phyloP scores from a whole-genome alignment of 1,284 basidiomycete species.

The Puccinia horiana region DNA sequence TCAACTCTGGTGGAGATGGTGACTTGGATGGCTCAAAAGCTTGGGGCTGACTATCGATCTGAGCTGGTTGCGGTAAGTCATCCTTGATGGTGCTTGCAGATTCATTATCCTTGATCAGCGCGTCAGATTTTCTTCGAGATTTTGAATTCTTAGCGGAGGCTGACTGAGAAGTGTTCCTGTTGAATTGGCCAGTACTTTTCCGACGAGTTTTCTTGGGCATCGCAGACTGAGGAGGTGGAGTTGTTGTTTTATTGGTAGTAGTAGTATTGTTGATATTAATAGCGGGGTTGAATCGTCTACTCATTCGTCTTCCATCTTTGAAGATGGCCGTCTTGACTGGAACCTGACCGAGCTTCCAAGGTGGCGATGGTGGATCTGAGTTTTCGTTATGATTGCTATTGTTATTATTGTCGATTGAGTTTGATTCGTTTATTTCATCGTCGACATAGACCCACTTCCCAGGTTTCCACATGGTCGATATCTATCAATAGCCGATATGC shows the following conservation, averaged over 20 bases:
- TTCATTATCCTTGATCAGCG: background rate
- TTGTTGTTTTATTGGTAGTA: background rate
- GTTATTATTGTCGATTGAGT: background rate
- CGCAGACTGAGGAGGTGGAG: background rate
- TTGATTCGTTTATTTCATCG: constrained; percentile 35
- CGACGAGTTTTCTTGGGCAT: background rate
- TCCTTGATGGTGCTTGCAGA: background rate
- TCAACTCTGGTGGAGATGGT: background rate
- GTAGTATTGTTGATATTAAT: background rate
- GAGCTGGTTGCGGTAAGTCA: background rate
- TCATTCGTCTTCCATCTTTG: constrained; percentile 40
- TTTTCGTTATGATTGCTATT: background rate
- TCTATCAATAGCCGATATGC: background rate
- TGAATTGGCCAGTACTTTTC: constrained; percentile 6
- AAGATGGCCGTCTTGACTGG: constrained; percentile 43
- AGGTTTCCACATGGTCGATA: constrained; percentile 37
- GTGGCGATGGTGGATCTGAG: constrained; percentile 42
- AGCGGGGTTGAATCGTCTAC: constrained; percentile 32
- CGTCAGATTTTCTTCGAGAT: background rate
- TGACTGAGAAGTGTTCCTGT: background rate
- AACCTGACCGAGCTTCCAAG: constrained; percentile 38
- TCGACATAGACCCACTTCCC: constrained; percentile 40
- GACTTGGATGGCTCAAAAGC: background rate
- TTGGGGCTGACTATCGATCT: background rate
- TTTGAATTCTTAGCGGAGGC: background rate